Conservation (phyloP, 768 basidiomycete genomes). For the Suillus plorans region DNA sequence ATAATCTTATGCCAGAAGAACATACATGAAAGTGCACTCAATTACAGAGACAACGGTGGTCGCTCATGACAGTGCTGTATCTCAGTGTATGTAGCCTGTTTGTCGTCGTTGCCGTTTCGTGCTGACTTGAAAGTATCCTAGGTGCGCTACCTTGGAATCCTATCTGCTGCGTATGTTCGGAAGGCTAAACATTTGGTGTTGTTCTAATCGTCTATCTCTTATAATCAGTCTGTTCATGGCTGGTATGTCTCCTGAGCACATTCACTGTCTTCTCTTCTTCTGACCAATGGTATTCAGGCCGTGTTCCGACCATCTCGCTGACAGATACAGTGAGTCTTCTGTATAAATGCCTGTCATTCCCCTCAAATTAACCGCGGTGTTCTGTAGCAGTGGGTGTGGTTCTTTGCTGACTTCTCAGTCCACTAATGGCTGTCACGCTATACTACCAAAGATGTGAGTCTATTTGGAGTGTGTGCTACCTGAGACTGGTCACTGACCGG, state of each 20-base stretch:
- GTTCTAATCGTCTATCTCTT: background rate
- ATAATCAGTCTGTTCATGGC: background rate
- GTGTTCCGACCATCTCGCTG: too few species aligned
- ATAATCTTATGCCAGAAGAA: background rate
- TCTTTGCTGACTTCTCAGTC: too few species aligned
- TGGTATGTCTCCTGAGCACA: background rate
- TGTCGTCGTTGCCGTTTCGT: background rate
- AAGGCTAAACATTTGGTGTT: background rate
- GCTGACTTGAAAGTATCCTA: background rate
- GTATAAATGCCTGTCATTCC: too few species aligned
- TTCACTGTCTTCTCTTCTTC: background rate
- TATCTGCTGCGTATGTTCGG: background rate
- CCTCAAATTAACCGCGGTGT: too few species aligned
- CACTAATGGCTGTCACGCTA: too few species aligned
- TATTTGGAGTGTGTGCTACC: too few species aligned
- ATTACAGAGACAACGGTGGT: background rate
- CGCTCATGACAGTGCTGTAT: background rate
- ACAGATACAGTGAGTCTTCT: too few species aligned
- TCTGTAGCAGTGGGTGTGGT: too few species aligned
- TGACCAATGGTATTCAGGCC: too few species aligned
- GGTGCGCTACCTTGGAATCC: background rate
- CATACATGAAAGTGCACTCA: background rate
- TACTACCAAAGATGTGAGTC: too few species aligned
- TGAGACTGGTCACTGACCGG: too few species aligned
- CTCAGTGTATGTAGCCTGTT: background rate